Base-by-base conservation (phyloP, 495 filamentous ascomycete species). In the Tuber magnatum region DNA sequence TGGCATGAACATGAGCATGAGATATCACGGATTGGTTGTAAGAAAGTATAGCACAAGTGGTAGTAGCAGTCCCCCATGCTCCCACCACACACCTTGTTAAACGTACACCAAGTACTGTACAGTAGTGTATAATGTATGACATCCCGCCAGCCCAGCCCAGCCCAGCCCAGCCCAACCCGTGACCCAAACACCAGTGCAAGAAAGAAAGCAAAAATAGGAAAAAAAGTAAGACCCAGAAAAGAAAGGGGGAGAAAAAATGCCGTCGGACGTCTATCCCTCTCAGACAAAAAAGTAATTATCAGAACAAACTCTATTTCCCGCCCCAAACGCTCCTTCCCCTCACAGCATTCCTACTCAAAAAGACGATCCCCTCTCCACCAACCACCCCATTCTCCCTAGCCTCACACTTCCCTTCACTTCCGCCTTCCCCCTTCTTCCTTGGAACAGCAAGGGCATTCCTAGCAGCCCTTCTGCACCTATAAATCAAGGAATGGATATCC, bases 301-400 rank as follows among this genome's bases (percentile, higher is more conserved):
- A 8, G 56, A 35, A 65, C 56, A 65, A 35, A 65, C 56, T 35
- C 16, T 65, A 65, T 35, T 65, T 65, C 28, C 40, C 28, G 3
- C 43, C 20, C 43, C 3, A 77, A 18, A 22, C 46, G 20, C 14
- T 38, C 28, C 46, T 69, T 38, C 28, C 32, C 38, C 46, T 79
- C 24, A 22, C 40, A 2, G n/a, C 24, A 28, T 79, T 79, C 38
- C 77, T 79, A 24, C 70, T 79, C 73, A 79, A 73, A 68, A 79
- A 79, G 40, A 79, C 39, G 5, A 79, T 35, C 32, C 35, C 42
- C 38, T 43, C 70, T 28, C 76, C 73, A 22, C 70, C 40, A 0
- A 46, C 41, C n/a, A 40, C 73, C 32, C 69, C 32, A 65, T 79
- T 79, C 35, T 70, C 72, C 44, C 7, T 40, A 7, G 3, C 12